Percentiles rank a stretch among this genome's conserved stretches.
Evolutionary conservation across 139 green algal genomes (phyloP).

Genomic region (Yamagishiella unicocca): DNA sequence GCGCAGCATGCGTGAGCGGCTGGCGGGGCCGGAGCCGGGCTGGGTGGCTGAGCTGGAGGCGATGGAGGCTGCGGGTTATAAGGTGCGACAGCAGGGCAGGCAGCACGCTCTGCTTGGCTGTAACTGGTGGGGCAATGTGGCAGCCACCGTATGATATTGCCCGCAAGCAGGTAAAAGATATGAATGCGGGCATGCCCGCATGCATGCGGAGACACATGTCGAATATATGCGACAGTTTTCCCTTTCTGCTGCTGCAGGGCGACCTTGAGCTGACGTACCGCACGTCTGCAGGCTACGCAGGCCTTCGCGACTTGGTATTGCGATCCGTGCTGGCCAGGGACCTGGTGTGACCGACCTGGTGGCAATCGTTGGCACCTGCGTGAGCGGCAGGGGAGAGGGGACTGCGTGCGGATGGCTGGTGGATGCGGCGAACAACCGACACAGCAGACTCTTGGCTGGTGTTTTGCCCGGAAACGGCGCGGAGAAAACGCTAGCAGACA

Average conservation of each 20-base stretch:
- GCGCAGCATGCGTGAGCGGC: constrained; percentile 79
- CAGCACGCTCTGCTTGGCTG: too few relatives aligned
- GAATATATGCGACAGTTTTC: not conserved
- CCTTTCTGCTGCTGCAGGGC: constrained; percentile 54
- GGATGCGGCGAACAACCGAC: not conserved
- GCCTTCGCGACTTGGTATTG: constrained; percentile 7
- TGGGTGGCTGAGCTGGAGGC: constrained; percentile 82
- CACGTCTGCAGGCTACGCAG: not conserved
- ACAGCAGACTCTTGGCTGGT: not conserved
- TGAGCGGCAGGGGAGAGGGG: not conserved
- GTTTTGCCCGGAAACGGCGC: not conserved
- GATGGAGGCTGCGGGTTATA: constrained; percentile 64
- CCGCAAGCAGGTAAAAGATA: not conserved
- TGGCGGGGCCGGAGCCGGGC: constrained; percentile 46
- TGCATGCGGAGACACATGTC: not conserved
- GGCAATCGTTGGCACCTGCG: not conserved
- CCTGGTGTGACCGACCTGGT: not conserved
- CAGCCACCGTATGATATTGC: not conserved
- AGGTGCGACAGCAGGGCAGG: too few relatives aligned
- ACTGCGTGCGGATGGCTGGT: not conserved
- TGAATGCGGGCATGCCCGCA: not conserved
- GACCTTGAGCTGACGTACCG: constrained; percentile 77
- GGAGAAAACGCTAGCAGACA: not conserved
- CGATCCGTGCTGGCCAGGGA: constrained; percentile 2
- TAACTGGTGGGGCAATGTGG: not conserved